Percentiles rank a stretch among this genome's conserved stretches.
Evolutionary conservation across 208 protist species (phyloP).

Genomic region (Leishmania martiniquensis): DNA sequence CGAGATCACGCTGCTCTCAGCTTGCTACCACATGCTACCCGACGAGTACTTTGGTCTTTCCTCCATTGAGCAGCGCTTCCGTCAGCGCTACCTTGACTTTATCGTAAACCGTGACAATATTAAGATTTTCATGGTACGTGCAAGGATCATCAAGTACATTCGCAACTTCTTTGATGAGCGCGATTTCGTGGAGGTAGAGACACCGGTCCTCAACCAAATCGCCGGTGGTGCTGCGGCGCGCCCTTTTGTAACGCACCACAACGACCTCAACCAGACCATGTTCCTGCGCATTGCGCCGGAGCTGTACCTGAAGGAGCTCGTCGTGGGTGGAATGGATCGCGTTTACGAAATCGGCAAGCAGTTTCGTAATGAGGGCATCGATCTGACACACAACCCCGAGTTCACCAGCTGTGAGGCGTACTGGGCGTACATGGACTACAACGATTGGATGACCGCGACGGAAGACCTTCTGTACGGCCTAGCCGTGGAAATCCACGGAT

Average conservation of each 20-base stretch:
- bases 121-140: constrained; percentile 94
- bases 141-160: constrained; percentile 97
- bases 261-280: constrained; percentile 98
- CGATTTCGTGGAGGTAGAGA: constrained; percentile 98
- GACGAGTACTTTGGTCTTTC: constrained; percentile 94
- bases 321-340: constrained; percentile 99
- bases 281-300: constrained; percentile 99
- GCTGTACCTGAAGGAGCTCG: constrained; percentile 99
- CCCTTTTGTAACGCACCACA: constrained; percentile 99
- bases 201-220: constrained; percentile 99
- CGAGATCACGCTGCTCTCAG: constrained; percentile 90
- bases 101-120: constrained; percentile 97
- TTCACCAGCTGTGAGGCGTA: constrained; percentile 99
- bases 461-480: constrained; percentile 97
- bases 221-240: constrained; percentile 98
- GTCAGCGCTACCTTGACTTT: constrained; percentile 99
- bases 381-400: constrained; percentile 99
- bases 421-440: constrained; percentile 99
- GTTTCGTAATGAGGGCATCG: constrained; percentile 99
- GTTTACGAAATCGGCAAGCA: constrained; percentile 99
- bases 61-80: constrained; percentile 95
- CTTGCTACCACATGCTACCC: constrained; percentile 99
- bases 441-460: constrained; percentile 99
- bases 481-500: constrained; percentile 95
- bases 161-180: constrained; percentile 97